Evolutionary conservation across 2,329 filamentous ascomycete species (phyloP), one percentile per base, ranked within the genome.

Genomic region (Didymella segeticola): DNA sequence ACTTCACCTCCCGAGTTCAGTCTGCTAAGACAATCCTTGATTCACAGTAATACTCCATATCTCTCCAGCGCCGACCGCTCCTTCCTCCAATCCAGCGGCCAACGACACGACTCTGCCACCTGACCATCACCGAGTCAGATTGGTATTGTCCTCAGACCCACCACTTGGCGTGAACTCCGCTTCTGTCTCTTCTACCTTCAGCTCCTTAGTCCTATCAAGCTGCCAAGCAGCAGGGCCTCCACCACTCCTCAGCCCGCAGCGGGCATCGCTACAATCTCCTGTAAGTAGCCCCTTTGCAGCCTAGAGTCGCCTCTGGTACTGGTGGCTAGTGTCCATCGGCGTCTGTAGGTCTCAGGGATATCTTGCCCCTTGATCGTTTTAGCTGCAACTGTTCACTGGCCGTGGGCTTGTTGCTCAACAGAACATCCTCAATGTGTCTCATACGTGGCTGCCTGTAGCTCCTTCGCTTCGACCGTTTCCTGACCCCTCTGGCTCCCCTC

Each of bases 1-100:
- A 2, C 12, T 23, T 42, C 14, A 11, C 12, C 20, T 8, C 33
- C 9, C 23, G 26, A 8, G 23, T 41, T 52, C 50, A 50, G 52
- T 53, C 48, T 56, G 62, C 62, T 69, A 68, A 69, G 57, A 61
- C 38, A 30, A 14, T 47, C 29, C 29, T 34, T 53, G 47, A 20
- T 42, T 43, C 34, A 63, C 60, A 72, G 66, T 70, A 71, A 70
- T 71, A 62, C 61, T 57, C 62, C 62, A 57, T 63, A 45, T 52
- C 53, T 43, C 37, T 48, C 53, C 33, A 46, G 47, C 56, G 61
- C 56, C 54, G 49, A 56, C 57, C 47, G 64, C 55, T 60, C 58
- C 58, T 61, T 54, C 60, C 56, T 41, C 42, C 26, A 42, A 59
- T 38, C 47, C 54, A 47, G 45, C 63, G 46, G 59, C 51, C 29